Conservation (phyloP, 805 yeast species). For the Lipomyces oligophaga region DNA sequence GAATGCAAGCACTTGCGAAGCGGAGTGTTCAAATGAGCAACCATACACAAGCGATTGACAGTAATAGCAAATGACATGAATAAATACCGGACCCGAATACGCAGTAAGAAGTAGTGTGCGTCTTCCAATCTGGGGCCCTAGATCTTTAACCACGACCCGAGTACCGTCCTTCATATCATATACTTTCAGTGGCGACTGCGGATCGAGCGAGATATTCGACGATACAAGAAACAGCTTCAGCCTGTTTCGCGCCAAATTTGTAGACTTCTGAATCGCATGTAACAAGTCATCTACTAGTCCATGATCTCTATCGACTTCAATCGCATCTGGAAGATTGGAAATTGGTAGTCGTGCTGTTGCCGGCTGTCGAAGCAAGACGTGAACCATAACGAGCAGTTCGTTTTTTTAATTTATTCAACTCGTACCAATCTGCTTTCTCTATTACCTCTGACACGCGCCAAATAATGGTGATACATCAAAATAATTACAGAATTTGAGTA, state of each 20-base stretch:
- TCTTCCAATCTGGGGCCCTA: constrained; percentile 79
- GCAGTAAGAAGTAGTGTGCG: constrained; percentile 79
- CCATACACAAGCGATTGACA: constrained; percentile 41
- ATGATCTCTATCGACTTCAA: constrained; percentile 24
- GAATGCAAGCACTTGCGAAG: constrained; percentile 54
- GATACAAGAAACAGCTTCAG: constrained; percentile 15
- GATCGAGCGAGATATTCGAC: constrained; percentile 14
- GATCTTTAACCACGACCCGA: constrained; percentile 17
- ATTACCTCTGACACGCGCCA: not conserved
- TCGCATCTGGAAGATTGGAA: constrained; percentile 14
- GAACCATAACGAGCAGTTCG: constrained; percentile 22
- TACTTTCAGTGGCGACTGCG: constrained; percentile 17
- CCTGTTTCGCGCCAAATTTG: constrained; percentile 15
- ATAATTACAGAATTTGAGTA: too few relatives aligned
- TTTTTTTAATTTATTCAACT: not conserved
- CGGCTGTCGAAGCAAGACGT: constrained; percentile 20
- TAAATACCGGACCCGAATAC: constrained; percentile 83
- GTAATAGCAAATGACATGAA: constrained; percentile 67
- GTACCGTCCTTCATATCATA: constrained; percentile 27
- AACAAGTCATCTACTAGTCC: constrained; percentile 21
- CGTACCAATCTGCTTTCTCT: not conserved
- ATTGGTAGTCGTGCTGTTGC: constrained; percentile 13
- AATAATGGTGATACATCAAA: too few relatives aligned
- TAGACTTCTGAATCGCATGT: constrained; percentile 13
- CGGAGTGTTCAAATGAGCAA: constrained; percentile 40